Base-by-base conservation (phyloP, 2,329 filamentous ascomycete genomes). In the Epichloe festucae region DNA sequence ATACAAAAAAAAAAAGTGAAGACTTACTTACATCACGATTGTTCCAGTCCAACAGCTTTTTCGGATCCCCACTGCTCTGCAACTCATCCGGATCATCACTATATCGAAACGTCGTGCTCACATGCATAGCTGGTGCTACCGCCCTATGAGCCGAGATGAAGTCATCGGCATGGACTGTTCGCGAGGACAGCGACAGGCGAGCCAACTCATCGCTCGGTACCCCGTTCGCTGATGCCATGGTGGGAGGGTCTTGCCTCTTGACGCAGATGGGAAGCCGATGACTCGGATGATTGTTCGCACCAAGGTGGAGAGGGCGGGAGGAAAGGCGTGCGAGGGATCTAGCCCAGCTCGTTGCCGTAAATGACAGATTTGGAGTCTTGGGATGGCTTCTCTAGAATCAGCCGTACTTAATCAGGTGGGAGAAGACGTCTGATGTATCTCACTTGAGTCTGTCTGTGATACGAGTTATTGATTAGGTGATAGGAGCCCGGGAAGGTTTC, bases 91-190 rank as follows among this genome's bases (percentile, higher is more conserved):
- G 87, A 63, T 95, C 77, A 50, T 73, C 69, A 31, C 76, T 73
- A 67, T 96, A 97, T 59, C 88, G 82, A 69, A 89, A 97, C 15
- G 89, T 97, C 12, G 91, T 96, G 55, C 89, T 89, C 56, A 94
- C 81, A 66, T 97, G 91, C 63, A 97, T 75, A 4, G 91, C 82
- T 53, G 93, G 91, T 12, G 91, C 89, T 51, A 97, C 85, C 63
- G 93, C 89, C 48, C 81, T 75, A 58, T 86, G 79, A 36, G 75
- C 70, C 67, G 88, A 87, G 60, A 93, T 76, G 60, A 74, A 74
- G 70, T 94, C 84, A 62, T 95, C 89, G 55, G 85, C 87, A 65
- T 95, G 89, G 56, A 95, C 73, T n/a, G 85, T 79, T 52, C 79
- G 76, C 5, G 89, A 88, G 7, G 87, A 78, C 47, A 86, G 71